These are phyloP conservation scores for Sclerotinia spermophila DNA, from an alignment of 2,329 filamentous ascomycete genomes.

Conservation along the genomic window DNA sequence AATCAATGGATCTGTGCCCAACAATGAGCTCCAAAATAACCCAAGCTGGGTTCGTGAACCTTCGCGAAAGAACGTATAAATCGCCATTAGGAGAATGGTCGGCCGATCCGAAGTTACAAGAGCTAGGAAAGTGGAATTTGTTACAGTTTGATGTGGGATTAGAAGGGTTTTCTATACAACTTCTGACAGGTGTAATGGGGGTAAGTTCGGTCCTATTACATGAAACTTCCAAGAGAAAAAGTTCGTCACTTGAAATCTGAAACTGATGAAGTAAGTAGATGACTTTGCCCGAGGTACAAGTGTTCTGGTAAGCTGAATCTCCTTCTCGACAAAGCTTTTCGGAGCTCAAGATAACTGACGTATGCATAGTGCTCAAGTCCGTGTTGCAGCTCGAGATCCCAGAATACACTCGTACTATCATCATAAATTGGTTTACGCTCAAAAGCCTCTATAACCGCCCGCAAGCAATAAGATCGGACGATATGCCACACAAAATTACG, in stretches of 20 bases:
- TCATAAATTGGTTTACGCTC: conserved; percentile 20
- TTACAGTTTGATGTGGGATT: conserved; percentile 30
- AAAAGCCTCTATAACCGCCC: conserved; percentile 10
- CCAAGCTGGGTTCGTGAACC: conserved; percentile 35
- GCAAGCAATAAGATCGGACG: neutral
- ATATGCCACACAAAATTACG: neutral
- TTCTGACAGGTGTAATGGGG: conserved; percentile 29
- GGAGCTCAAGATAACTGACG: conserved; percentile 14
- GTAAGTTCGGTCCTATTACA: conserved; percentile 26
- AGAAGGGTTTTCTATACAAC: conserved; percentile 31
- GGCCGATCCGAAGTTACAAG: conserved; percentile 32
- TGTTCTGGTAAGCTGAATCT: conserved; percentile 27
- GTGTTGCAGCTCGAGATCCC: conserved; percentile 23
- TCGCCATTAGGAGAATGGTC: conserved; percentile 38
- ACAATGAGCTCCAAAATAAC: conserved; percentile 28
- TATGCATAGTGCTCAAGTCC: conserved; percentile 25
- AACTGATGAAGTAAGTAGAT: conserved; percentile 26
- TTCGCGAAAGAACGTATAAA: conserved; percentile 32
- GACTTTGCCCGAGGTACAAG: conserved; percentile 27
- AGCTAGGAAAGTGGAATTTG: conserved; percentile 31
- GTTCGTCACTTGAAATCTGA: conserved; percentile 5
- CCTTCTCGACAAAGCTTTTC: too few species aligned
- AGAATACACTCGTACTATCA: conserved; percentile 29
- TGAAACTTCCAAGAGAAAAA: neutral
- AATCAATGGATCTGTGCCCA: conserved; percentile 38